A percentile compares a stretch with the other conserved stretches of the same genome.
Conservation (phyloP, 1,139 yeast genomes). For the Magnusiomyces tetraspermus region DNA sequence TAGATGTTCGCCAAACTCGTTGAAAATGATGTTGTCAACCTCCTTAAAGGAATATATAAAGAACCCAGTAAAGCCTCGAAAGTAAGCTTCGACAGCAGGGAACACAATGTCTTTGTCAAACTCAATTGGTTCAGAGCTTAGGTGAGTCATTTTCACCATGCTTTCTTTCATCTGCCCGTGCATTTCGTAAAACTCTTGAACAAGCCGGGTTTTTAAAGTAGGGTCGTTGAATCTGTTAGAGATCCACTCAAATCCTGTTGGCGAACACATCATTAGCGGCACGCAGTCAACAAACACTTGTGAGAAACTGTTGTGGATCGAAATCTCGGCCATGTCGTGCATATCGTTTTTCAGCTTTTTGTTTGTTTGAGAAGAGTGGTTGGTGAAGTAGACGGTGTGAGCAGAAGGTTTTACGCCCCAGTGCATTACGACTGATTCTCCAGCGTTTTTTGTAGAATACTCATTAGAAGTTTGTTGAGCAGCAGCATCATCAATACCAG, state of each 20-base stretch:
- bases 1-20: slow-evolving; percentile 1
- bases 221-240: not conserved
- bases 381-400: not conserved
- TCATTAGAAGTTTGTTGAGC: too few relatives aligned
- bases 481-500: too few relatives aligned
- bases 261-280: not conserved
- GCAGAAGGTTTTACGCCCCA: too few relatives aligned
- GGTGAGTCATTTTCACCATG: not conserved
- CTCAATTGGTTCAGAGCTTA: not conserved
- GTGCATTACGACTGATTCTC: too few relatives aligned
- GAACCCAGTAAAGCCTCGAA: not conserved
- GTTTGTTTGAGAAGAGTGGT: not conserved
- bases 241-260: slow-evolving; percentile 2
- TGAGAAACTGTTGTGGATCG: slow-evolving; percentile 2
- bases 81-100: not conserved
- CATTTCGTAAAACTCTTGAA: not conserved
- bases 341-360: not conserved
- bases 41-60: not conserved
- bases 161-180: not conserved
- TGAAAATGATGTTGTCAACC: not conserved
- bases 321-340: not conserved
- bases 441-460: too few relatives aligned
- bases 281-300: not conserved
- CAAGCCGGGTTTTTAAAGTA: not conserved
- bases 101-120: slow-evolving; percentile 3